phyloP scores from a whole-genome alignment of 2,329 filamentous ascomycete genomes.

The Bipolaris victoriae region DNA sequence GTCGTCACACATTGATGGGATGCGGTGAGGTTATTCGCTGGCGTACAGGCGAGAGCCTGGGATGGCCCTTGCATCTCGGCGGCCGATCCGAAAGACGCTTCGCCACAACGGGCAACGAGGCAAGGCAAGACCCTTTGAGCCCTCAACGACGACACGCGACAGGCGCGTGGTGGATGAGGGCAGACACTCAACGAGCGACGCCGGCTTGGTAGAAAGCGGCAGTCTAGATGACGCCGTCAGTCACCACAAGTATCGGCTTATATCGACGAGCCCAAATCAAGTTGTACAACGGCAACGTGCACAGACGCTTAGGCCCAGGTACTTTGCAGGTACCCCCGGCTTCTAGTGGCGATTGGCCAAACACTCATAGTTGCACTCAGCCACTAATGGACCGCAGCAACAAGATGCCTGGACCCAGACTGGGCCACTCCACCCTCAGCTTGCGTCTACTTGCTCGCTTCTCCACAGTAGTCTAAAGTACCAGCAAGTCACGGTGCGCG shows the following conservation, averaged over 20 bases:
- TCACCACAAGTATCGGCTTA: slow-evolving; percentile 30
- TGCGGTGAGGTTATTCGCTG: slow-evolving; percentile 31
- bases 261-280: slow-evolving; percentile 35
- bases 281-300: slow-evolving; percentile 23
- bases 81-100: slow-evolving; percentile 23
- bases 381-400: slow-evolving; percentile 38
- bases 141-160: slow-evolving; percentile 27
- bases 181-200: slow-evolving; percentile 1
- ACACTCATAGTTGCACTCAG: slow-evolving; percentile 21
- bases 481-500: slow-evolving; percentile 37
- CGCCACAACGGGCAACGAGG: slow-evolving; percentile 23
- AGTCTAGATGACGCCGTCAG: slow-evolving; percentile 25
- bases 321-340: slow-evolving; percentile 27
- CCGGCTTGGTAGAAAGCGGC: slow-evolving; percentile 6
- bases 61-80: slow-evolving; percentile 22
- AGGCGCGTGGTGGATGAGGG: slow-evolving; percentile 23
- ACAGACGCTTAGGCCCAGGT: slow-evolving; percentile 28
- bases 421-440: slow-evolving; percentile 28
- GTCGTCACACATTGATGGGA: slow-evolving; percentile 23
- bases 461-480: slow-evolving; percentile 23
- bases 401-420: slow-evolving; percentile 29
- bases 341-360: slow-evolving; percentile 34
- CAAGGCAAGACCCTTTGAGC: slow-evolving; percentile 13
- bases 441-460: slow-evolving; percentile 24
- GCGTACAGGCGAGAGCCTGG: slow-evolving; percentile 18